Evolutionary conservation across 352 stramenopile genomes (phyloP).

Genomic region (Thraustochytrium striatum): DNA sequence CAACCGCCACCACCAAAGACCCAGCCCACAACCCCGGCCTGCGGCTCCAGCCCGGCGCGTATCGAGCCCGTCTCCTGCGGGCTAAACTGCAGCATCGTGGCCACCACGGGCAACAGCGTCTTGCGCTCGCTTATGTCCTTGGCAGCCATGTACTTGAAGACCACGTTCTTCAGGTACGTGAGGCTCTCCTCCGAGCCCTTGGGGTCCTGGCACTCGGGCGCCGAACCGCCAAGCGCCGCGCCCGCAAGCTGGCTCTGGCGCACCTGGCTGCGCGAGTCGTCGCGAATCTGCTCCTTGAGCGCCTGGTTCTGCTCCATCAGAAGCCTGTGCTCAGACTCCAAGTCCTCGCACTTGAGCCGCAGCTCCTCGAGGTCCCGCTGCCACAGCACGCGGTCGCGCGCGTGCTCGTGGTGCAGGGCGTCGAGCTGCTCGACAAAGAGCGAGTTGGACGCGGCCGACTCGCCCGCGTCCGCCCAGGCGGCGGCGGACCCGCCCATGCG

Average conservation of each 20-base stretch:
- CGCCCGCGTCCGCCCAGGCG: background rate
- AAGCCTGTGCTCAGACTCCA: background rate
- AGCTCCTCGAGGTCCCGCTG: constrained; percentile 19
- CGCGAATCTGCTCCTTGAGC: constrained; percentile 40
- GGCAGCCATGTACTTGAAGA: constrained; percentile 48
- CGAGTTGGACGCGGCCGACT: background rate
- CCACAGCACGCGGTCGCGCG: constrained; percentile 24
- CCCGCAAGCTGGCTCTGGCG: background rate
- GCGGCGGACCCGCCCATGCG: background rate
- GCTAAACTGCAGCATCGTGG: constrained; percentile 47
- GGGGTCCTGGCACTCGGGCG: background rate
- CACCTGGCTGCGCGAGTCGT: background rate
- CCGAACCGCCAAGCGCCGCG: no score
- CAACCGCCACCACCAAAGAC: constrained; percentile 58
- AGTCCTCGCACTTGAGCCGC: background rate
- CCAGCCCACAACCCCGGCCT: constrained; percentile 15
- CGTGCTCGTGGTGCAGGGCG: background rate
- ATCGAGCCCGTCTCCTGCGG: constrained; percentile 22
- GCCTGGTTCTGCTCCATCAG: background rate
- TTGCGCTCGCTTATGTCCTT: constrained; percentile 36
- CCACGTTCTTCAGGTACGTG: constrained; percentile 48
- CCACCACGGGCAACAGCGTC: constrained; percentile 47
- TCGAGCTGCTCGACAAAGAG: constrained; percentile 40
- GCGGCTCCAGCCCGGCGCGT: background rate
- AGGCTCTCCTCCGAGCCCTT: constrained; percentile 26